phyloP scores from a whole-genome alignment of 352 stramenopile species.

The Phytophthora litchii region DNA sequence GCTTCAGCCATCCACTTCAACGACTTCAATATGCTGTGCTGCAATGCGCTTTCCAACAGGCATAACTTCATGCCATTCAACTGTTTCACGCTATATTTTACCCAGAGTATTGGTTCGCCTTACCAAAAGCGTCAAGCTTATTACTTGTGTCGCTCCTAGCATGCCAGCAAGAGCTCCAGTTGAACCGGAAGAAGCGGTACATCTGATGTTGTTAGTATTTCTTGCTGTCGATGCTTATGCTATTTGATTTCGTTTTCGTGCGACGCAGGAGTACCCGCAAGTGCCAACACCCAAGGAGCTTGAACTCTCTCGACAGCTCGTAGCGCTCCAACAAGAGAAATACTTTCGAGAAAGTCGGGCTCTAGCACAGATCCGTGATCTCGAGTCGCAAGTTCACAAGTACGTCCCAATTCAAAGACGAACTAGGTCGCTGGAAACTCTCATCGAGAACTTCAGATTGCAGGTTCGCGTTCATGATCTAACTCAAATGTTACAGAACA shows the following conservation, averaged over 20 bases:
- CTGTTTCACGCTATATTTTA: not conserved
- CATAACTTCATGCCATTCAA: no score
- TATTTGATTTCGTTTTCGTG: not conserved
- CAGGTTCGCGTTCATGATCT: constrained; percentile 63
- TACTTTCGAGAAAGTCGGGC: constrained; percentile 65
- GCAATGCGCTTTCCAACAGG: no score
- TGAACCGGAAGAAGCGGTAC: constrained; percentile 50
- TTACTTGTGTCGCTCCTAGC: no score
- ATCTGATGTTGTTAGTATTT: not conserved
- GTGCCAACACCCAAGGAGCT: constrained; percentile 79
- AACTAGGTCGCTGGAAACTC: no score
- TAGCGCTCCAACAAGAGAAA: constrained; percentile 73
- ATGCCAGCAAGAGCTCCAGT: constrained; percentile 25
- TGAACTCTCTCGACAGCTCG: constrained; percentile 68
- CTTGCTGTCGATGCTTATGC: not conserved
- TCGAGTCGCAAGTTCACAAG: constrained; percentile 75
- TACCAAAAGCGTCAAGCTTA: no score
- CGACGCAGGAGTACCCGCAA: constrained; percentile 61
- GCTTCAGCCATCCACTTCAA: no score
- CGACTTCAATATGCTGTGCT: no score
- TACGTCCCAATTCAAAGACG: constrained; percentile 27
- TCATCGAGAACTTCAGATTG: constrained; percentile 34
- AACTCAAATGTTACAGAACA: constrained; percentile 55
- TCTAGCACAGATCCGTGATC: constrained; percentile 63
- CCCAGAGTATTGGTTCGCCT: no score